Conservation (phyloP, 176 grass and related monocot genomes). For the Neostapfia colusana region DNA sequence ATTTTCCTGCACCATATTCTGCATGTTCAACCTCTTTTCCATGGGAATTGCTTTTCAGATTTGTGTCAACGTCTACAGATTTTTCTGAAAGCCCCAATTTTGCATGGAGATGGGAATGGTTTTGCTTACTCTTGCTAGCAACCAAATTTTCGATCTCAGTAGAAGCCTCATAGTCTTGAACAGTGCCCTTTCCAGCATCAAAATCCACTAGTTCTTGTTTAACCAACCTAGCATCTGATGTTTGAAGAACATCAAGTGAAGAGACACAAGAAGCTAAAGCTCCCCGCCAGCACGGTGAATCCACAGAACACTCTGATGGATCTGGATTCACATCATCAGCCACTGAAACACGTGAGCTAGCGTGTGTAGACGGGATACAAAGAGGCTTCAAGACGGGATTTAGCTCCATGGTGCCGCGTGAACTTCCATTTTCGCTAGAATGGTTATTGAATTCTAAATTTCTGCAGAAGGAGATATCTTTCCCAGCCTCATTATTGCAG, state of each 20-base stretch:
- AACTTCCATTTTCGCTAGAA: not conserved
- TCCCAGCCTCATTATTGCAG: conserved; percentile 13
- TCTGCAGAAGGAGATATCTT: not conserved
- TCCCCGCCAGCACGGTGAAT: conserved; percentile 65
- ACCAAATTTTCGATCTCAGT: conserved; percentile 22
- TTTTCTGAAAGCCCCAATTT: conserved; percentile 20
- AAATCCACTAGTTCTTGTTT: conserved; percentile 26
- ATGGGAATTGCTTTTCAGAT: conserved; percentile 3
- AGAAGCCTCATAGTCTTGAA: not conserved
- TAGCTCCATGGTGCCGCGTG: conserved; percentile 20
- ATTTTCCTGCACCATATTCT: not conserved
- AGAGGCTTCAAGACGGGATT: conserved; percentile 37
- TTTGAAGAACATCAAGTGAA: conserved; percentile 36
- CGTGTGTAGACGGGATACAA: conserved; percentile 11
- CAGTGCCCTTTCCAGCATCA: conserved; percentile 5
- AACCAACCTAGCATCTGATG: not conserved
- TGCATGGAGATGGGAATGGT: conserved; percentile 7
- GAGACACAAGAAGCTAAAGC: conserved; percentile 35
- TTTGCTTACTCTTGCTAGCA: conserved; percentile 22
- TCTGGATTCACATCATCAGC: conserved; percentile 43
- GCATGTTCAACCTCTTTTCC: conserved; percentile 28
- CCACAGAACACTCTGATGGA: conserved; percentile 53
- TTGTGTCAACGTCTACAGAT: conserved; percentile 32
- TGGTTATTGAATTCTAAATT: conserved; percentile 15
- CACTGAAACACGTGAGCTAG: conserved; percentile 23